These are phyloP conservation scores for Nothophoma quercina DNA, from an alignment of 2,329 filamentous ascomycete genomes.

Conservation along the genomic window DNA sequence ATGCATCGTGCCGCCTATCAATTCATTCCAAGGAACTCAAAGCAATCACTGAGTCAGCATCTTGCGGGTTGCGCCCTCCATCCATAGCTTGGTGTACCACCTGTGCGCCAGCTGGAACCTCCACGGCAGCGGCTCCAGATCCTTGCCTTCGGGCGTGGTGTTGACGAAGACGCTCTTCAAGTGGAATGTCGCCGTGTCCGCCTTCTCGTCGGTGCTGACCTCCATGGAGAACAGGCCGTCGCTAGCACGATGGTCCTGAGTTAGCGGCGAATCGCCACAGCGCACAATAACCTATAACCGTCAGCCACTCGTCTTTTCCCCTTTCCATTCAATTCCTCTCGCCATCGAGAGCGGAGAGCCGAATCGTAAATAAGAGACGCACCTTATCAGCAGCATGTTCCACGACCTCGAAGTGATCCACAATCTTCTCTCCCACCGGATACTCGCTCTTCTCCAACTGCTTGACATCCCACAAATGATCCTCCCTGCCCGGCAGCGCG, in stretches of 20 bases:
- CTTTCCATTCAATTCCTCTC: neutral
- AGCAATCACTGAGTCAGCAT: conserved; percentile 28
- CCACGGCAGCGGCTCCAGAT: conserved; percentile 36
- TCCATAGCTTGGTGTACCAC: conserved; percentile 51
- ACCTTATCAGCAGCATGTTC: conserved; percentile 47
- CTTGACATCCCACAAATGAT: conserved; percentile 46
- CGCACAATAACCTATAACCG: conserved; percentile 45
- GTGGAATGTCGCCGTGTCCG: conserved; percentile 48
- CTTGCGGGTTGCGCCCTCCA: conserved; percentile 51
- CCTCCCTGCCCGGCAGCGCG: conserved; percentile 39
- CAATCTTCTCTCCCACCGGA: conserved; percentile 46
- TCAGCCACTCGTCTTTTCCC: conserved; percentile 9
- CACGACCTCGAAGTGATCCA: conserved; percentile 53
- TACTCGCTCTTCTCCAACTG: conserved; percentile 45
- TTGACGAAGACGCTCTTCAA: conserved; percentile 52
- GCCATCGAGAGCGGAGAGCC: neutral
- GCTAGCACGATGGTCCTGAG: conserved; percentile 35
- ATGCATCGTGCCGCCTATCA: no score
- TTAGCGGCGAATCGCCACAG: conserved; percentile 49
- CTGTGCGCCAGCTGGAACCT: conserved; percentile 44
- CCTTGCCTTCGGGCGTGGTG: conserved; percentile 47
- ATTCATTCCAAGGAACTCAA: no score
- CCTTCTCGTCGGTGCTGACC: conserved; percentile 47
- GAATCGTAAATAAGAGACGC: conserved; percentile 5
- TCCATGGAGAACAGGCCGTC: conserved; percentile 52